Base-by-base conservation (phyloP, 768 basidiomycete species). In the Rhizopogon vinicolor region DNA sequence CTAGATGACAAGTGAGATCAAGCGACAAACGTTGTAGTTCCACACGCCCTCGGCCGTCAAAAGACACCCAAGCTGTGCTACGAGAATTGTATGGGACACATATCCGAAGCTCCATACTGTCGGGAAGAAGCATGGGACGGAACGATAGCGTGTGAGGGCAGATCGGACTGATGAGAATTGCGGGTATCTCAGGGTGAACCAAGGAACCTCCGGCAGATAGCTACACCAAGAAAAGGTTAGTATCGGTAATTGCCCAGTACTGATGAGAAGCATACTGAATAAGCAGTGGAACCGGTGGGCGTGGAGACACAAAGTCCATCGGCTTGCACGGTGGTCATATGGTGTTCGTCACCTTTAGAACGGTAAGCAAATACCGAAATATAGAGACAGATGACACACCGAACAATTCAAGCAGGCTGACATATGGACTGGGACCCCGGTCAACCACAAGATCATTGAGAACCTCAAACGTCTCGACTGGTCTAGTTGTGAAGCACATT, bases 51-150 rank as follows among this genome's bases (percentile, higher is more conserved):
- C 97, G 85, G 19, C 97, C 97, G 65, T 99, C 97, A 68, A 99
- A 99, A 19, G 93, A 95, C 8, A 91, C 97, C 97, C 97, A 99
- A 7, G 97, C 97, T 0, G 96, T 99, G 65, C 93, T 96, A 44
- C 97, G 79, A 22, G 94, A 97, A 71, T 98, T 98, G 76, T 93
- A 98, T 8, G 97, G 97, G n/a, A 99, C 97, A 63, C 96, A 98
- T 35, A 99, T 92, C 4, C 97, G 86, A 40, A 99, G 79, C 65
- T 98, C 96, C 93, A 98, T 98, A 65, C 89, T 95, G 66, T 99
- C 97, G 7, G 97, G 97, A 22, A 99, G 77, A 6, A 99, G 83
- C 95, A 99, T 98, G 3, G 97, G 97, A 43, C 97, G 84, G 81
- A 99, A 99, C 28, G 95, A 98, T 13, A 99, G 81, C 0, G 97